Evolutionary conservation across 495 filamentous ascomycete genomes (phyloP), one percentile per base, ranked within the genome.

Genomic region (Tuber microsphaerosporum): DNA sequence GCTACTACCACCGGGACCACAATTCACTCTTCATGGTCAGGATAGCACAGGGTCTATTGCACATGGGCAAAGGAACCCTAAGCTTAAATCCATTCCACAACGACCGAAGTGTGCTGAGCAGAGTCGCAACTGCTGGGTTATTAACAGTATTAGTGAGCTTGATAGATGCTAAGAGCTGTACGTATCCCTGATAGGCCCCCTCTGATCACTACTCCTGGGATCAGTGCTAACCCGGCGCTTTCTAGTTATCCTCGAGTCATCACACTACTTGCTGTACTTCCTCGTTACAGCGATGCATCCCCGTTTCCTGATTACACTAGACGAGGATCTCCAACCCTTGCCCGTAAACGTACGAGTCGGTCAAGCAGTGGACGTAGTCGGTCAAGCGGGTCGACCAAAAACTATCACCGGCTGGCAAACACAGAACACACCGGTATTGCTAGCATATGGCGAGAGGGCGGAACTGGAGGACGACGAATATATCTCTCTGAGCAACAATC

Each of bases 331-430:
- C 45, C 92, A 97, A 84, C 96, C 95, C 19, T 85, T 99, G 68
- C 94, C 91, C 37, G 96, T 98, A 80, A 98, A 97, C 81, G 95
- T 99, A 20, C 91, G 95, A 37, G 94, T 99, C 42, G 95, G 95
- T 82, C 95, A 99, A 84, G 95, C 95, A 70, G 95, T 99, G 45
- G 95, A 99, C 84, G 94, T 98, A 71, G 95, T 99, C 56, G 95
- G 95, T 69, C 95, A 98, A 84, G 95, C 96, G 1, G 95, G 95
- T 75, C 88, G 94, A 77, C 95, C 95, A 71, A 99, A 97, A 90
- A 97, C 96, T 5, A 99, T 99, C 79, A 99, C 95, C 22, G 95
- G 95, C 56, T 99, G 95, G 95, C 95, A 99, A 86, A 99, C 95
- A 76, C 95, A 99, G 86, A 97, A 92, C 85, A 98, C 95, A 31